A percentile compares a stretch with the other conserved stretches of the same genome.
Evolutionary conservation across 805 yeast genomes (phyloP).

Genomic region (Yarrowia divulgata): DNA sequence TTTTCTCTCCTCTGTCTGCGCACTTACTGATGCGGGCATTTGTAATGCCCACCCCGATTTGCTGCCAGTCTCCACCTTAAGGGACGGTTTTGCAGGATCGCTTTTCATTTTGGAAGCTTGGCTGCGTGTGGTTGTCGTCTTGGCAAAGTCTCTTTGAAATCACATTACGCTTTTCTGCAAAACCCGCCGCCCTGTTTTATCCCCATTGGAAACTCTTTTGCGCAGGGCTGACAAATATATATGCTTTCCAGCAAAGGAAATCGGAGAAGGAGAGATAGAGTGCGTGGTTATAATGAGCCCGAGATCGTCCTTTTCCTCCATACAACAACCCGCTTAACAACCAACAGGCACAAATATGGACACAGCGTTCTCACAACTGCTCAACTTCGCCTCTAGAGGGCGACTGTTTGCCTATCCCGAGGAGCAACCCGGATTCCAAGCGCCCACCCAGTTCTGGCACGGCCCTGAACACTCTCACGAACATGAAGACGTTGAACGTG

Average conservation of each 20-base stretch:
- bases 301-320: neutral
- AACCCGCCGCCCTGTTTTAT: neutral
- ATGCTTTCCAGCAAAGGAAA: neutral
- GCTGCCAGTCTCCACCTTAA: neutral
- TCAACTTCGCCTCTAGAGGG: neutral
- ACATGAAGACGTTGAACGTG: neutral
- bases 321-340: neutral
- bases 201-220: conserved; percentile 9
- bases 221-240: conserved; percentile 7
- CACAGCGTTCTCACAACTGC: neutral
- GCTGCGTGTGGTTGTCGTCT: neutral
- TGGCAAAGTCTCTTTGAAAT: conserved; percentile 3
- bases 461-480: neutral
- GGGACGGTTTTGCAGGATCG: neutral
- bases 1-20: too few relatives aligned
- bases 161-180: neutral
- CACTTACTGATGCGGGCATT: too few relatives aligned
- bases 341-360: neutral
- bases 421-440: neutral
- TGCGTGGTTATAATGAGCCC: neutral
- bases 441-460: conserved; percentile 4
- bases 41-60: too few relatives aligned
- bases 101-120: neutral
- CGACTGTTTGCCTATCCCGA: neutral
- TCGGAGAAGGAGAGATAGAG: neutral